phyloP scores from a whole-genome alignment of 176 grass and related monocot genomes.

The Echinochloa phyllopogon region DNA sequence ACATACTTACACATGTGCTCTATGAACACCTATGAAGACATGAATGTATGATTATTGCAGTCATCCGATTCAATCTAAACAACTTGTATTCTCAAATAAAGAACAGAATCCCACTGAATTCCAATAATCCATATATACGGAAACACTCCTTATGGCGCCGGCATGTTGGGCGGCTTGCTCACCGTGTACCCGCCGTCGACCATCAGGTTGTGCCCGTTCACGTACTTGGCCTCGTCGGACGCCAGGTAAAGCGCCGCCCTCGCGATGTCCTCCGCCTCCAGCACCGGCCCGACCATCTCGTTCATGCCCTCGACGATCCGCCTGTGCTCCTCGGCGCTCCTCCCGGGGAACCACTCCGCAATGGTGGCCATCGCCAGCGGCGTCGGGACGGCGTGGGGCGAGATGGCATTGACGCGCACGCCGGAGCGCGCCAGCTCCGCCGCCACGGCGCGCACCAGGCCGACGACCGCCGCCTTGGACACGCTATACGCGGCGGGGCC shows the following conservation, averaged over 20 bases:
- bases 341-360: background rate
- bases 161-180: background rate
- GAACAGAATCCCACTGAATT: too few relatives aligned
- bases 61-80: too few relatives aligned
- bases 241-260: background rate
- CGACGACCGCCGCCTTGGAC: background rate
- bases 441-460: background rate
- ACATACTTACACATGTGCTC: too few relatives aligned
- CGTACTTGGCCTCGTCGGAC: background rate
- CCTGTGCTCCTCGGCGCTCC: background rate
- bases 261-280: background rate
- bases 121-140: too few relatives aligned
- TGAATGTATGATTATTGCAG: too few relatives aligned
- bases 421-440: background rate
- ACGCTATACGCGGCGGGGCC: background rate
- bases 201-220: background rate
- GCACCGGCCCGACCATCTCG: background rate
- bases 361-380: background rate
- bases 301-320: background rate
- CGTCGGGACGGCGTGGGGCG: background rate
- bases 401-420: conserved; percentile 31
- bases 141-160: too few relatives aligned
- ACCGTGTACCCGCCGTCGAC: background rate
- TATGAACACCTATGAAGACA: too few relatives aligned
- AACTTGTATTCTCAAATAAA: too few relatives aligned